A percentile compares a stretch with the other conserved stretches of the same genome.
phyloP scores from a whole-genome alignment of 257 asterid species.

The Jaltomata sinuosa region DNA sequence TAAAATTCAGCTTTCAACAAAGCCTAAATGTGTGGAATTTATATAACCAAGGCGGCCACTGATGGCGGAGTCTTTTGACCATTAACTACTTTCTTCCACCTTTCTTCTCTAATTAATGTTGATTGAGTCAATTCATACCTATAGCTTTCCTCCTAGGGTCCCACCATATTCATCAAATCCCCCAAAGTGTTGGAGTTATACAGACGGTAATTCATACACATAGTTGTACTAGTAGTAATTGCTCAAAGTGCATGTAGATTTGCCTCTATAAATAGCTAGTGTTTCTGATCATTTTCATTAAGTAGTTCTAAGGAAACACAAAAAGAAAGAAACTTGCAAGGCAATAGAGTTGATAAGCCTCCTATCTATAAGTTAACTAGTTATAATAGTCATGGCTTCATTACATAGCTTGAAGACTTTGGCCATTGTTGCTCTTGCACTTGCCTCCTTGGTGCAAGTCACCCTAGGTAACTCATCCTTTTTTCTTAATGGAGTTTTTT shows the following conservation, averaged over 20 bases:
- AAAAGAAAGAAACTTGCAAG: not conserved
- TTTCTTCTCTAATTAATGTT: not conserved
- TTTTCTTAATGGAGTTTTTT: not conserved
- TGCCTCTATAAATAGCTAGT: not conserved
- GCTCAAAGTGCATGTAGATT: not conserved
- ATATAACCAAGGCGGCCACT: not conserved
- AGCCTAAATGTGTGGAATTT: not conserved
- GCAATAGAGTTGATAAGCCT: not conserved
- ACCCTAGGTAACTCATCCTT: slow-evolving; percentile 20
- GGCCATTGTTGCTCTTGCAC: slow-evolving; percentile 15
- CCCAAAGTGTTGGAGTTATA: not conserved
- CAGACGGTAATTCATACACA: not conserved
- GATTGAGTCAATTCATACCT: not conserved
- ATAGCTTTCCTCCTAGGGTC: not conserved
- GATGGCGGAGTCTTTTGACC: not conserved
- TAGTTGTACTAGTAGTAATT: not conserved
- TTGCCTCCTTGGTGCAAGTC: slow-evolving; percentile 16
- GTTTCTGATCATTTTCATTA: not conserved
- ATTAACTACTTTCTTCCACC: not conserved
- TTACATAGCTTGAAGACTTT: not conserved
- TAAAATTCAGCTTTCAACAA: not conserved
- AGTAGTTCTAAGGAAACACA: not conserved
- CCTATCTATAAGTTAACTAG: not conserved
- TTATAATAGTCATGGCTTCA: slow-evolving; percentile 30
- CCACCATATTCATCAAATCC: not conserved